phyloP scores from a whole-genome alignment of 305 asterid genomes.

The Salvia sclarea region DNA sequence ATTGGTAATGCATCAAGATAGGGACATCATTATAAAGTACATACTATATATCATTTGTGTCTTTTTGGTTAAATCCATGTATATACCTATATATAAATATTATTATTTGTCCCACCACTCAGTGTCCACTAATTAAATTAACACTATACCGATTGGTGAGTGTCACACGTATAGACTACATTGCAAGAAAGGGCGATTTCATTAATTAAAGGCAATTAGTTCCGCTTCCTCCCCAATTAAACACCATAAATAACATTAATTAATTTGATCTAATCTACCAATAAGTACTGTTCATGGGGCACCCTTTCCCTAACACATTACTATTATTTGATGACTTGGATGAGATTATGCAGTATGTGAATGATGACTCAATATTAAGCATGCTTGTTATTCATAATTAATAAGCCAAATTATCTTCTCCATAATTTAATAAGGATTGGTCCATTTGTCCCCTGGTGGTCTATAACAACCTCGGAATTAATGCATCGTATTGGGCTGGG shows the following conservation, averaged over 20 bases:
- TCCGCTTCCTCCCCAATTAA: slow-evolving; percentile 12
- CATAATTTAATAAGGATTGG: slow-evolving; percentile 34
- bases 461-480: slow-evolving; percentile 23
- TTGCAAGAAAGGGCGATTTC: slow-evolving; percentile 20
- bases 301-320: slow-evolving; percentile 1
- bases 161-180: slow-evolving; percentile 41
- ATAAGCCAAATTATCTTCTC: slow-evolving; percentile 21
- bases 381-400: slow-evolving; percentile 34
- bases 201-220: slow-evolving; percentile 27
- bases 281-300: slow-evolving; percentile 15
- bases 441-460: slow-evolving; percentile 50
- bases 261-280: slow-evolving; percentile 22
- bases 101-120: slow-evolving; percentile 31
- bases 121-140: slow-evolving; percentile 23
- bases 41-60: slow-evolving; percentile 4
- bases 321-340: slow-evolving; percentile 14
- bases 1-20: slow-evolving; percentile 19
- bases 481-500: slow-evolving; percentile 8
- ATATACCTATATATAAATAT: not conserved
- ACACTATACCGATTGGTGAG: slow-evolving; percentile 9
- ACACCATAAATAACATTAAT: not conserved
- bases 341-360: slow-evolving; percentile 24
- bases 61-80: slow-evolving; percentile 19
- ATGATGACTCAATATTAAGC: slow-evolving; percentile 43
- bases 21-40: slow-evolving; percentile 19